Evolutionary conservation across 177 flowering plant genomes (phyloP).

Genomic region (Vitis hybrid): DNA sequence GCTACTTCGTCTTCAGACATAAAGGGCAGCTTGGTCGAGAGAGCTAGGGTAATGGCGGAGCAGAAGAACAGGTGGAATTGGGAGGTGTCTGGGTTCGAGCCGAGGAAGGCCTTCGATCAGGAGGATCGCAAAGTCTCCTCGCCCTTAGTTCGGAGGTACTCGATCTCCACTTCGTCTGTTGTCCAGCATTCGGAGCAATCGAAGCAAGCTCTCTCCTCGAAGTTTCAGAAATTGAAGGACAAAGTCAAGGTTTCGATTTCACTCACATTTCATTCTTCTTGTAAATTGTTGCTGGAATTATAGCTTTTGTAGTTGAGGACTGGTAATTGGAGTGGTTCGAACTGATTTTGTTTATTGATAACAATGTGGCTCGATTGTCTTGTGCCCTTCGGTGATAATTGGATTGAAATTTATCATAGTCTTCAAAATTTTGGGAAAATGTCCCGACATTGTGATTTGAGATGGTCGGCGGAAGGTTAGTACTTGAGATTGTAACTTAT

Average conservation of each 20-base stretch:
- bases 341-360: too few species aligned
- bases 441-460: too few species aligned
- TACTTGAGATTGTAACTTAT: too few species aligned
- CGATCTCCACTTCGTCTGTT: constrained; percentile 52
- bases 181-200: constrained; percentile 41
- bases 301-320: not conserved
- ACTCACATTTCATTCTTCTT: not conserved
- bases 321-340: not conserved
- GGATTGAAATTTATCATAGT: too few species aligned
- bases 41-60: constrained; percentile 48
- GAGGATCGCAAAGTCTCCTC: constrained; percentile 36
- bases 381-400: too few species aligned
- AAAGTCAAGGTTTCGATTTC: constrained; percentile 60
- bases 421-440: too few species aligned
- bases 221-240: constrained; percentile 64
- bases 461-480: too few species aligned
- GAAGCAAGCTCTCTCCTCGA: constrained; percentile 41
- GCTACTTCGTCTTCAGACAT: not conserved
- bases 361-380: too few species aligned
- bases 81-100: constrained; percentile 92
- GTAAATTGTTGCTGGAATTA: not conserved
- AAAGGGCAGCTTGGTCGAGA: not conserved
- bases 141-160: constrained; percentile 59
- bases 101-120: constrained; percentile 46
- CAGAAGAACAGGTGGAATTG: constrained; percentile 84